phyloP scores from a whole-genome alignment of 768 basidiomycete species.

The Naganishia vishniacii region DNA sequence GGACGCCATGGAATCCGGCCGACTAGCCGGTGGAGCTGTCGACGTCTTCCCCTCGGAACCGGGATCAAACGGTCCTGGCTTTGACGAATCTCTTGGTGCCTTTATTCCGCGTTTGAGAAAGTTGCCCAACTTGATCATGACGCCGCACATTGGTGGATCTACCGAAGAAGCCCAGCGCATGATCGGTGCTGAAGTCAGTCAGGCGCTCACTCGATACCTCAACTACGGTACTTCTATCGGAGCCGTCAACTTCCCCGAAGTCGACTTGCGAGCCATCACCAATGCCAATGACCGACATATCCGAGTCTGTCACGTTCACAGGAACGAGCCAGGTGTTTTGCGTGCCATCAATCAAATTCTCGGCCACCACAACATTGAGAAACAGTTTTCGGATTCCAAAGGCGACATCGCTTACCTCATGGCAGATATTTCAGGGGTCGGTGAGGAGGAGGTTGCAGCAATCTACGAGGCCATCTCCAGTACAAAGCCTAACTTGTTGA shows the following conservation, averaged over 20 bases:
- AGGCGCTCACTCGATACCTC: constrained; percentile 78
- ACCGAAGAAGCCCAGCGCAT: constrained; percentile 97
- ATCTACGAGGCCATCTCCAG: constrained; percentile 71
- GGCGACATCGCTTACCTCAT: constrained; percentile 57
- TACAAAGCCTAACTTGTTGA: constrained; percentile 81
- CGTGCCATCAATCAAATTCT: constrained; percentile 89
- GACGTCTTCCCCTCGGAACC: constrained; percentile 96
- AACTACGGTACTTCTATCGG: constrained; percentile 84
- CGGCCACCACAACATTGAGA: constrained; percentile 94
- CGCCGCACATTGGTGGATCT: constrained; percentile 97
- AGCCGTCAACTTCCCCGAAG: constrained; percentile 98
- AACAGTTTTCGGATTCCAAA: constrained; percentile 84
- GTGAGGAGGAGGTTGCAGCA: constrained; percentile 67
- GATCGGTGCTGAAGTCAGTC: constrained; percentile 92
- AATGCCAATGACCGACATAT: constrained; percentile 73
- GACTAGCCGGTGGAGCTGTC: constrained; percentile 82
- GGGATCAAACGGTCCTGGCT: constrained; percentile 75
- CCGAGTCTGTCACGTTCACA: constrained; percentile 91
- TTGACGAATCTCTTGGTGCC: constrained; percentile 78
- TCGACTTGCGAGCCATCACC: constrained; percentile 86
- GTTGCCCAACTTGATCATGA: constrained; percentile 87
- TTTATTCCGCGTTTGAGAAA: constrained; percentile 72
- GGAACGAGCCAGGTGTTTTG: constrained; percentile 70
- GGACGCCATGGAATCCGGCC: constrained; percentile 70
- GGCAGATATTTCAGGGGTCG: constrained; percentile 92